Conservation (phyloP, 306 rosid genomes). For the Trifolium pratense region DNA sequence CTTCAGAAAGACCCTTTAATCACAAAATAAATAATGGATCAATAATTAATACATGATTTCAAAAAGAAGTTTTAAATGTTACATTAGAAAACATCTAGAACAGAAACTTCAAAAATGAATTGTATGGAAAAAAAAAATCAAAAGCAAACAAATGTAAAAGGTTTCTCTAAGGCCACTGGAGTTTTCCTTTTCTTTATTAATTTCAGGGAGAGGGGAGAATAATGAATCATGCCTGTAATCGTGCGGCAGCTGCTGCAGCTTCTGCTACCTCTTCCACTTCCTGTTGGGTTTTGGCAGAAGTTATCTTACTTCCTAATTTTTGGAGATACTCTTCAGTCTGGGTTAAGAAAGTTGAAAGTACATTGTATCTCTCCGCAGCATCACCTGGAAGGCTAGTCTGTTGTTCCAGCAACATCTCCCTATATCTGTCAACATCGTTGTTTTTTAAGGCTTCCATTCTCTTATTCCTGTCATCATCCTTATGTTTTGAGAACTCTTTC, state of each 20-base stretch:
- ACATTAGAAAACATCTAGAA: constrained; percentile 18
- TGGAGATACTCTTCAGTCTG: constrained; percentile 99
- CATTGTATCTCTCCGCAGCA: constrained; percentile 96
- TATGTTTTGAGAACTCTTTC: constrained; percentile 91
- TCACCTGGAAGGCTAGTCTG: constrained; percentile 89
- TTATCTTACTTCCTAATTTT: constrained; percentile 91
- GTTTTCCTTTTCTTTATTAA: neutral
- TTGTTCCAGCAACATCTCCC: constrained; percentile 96
- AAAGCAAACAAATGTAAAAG: constrained; percentile 6
- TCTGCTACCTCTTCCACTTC: constrained; percentile 94
- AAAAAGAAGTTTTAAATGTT: constrained; percentile 12
- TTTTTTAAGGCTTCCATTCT: constrained; percentile 98
- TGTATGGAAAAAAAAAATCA: neutral
- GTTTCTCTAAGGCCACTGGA: constrained; percentile 12
- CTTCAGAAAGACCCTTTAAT: constrained; percentile 93
- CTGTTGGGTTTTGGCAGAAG: constrained; percentile 88
- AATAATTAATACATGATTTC: constrained; percentile 25
- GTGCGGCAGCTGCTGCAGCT: constrained; percentile 90
- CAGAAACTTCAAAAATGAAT: constrained; percentile 13
- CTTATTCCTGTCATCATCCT: constrained; percentile 88
- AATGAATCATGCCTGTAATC: constrained; percentile 71
- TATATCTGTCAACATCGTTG: constrained; percentile 95
- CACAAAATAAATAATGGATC: constrained; percentile 43
- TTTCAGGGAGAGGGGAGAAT: neutral
- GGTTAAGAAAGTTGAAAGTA: constrained; percentile 85